Evolutionary conservation across 2,329 filamentous ascomycete species (phyloP).

Genomic region (Pestalotiopsis fici): DNA sequence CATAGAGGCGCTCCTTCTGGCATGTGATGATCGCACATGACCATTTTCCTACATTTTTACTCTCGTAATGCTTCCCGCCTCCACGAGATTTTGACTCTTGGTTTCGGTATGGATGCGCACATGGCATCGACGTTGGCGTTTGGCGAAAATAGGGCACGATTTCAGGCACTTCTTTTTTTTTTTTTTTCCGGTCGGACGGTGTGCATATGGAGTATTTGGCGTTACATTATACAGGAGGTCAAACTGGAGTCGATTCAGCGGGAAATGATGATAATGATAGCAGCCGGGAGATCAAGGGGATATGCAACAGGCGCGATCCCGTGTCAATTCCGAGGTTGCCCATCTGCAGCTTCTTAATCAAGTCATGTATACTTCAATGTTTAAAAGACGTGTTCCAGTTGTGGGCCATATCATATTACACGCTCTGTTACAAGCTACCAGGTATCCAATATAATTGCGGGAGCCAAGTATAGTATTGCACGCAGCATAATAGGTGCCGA

Average conservation of each 20-base stretch:
- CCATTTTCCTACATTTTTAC: constrained; percentile 12
- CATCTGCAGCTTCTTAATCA: too few species aligned
- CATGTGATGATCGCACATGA: constrained; percentile 24
- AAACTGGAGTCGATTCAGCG: not conserved
- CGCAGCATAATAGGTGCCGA: not conserved
- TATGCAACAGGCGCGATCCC: not conserved
- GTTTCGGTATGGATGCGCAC: not conserved
- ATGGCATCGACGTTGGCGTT: not conserved
- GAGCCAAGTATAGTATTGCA: not conserved
- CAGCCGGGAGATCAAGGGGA: not conserved
- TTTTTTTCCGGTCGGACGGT: not conserved
- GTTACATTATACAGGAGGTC: not conserved
- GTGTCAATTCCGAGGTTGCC: too few species aligned
- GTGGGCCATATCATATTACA: too few species aligned
- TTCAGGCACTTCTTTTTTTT: not conserved
- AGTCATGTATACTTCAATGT: too few species aligned
- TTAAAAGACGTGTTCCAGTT: too few species aligned
- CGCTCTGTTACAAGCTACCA: too few species aligned
- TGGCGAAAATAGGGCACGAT: not conserved
- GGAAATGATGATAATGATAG: not conserved
- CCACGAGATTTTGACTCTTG: constrained; percentile 1
- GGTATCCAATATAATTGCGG: too few species aligned
- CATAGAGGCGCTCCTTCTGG: constrained; percentile 17
- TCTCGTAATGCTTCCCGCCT: constrained; percentile 7
- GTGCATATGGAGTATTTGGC: not conserved